phyloP scores from a whole-genome alignment of 345 rosid genomes.

The Citrus cavaleriei region DNA sequence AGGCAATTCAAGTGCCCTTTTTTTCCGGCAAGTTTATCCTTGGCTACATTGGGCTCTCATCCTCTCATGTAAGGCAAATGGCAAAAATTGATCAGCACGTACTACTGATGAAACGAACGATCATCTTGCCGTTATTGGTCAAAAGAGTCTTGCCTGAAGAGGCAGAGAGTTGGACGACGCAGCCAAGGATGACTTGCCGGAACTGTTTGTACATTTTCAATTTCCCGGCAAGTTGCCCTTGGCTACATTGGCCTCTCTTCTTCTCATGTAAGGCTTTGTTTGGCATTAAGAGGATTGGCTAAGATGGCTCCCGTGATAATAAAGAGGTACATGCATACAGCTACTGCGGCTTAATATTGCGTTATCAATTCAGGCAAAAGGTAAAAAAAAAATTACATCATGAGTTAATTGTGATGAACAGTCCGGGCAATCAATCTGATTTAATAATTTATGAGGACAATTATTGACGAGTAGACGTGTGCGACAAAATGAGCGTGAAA shows the following conservation, averaged over 20 bases:
- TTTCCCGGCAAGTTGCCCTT: conserved; percentile 25
- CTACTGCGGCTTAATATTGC: background rate
- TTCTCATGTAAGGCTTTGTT: conserved; percentile 21
- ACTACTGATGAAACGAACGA: background rate
- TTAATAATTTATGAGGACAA: background rate
- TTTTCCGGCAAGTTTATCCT: conserved; percentile 22
- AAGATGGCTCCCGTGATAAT: background rate
- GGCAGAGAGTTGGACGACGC: conserved; percentile 13
- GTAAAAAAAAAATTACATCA: background rate
- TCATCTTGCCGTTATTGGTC: background rate
- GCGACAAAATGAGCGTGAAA: background rate
- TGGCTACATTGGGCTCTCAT: conserved; percentile 23
- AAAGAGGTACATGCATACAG: background rate
- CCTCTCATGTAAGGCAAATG: conserved; percentile 22
- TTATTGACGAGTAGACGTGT: background rate
- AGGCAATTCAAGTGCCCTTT: background rate
- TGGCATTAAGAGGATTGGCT: background rate
- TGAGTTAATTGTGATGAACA: background rate
- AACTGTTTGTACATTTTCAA: background rate
- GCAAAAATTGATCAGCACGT: background rate
- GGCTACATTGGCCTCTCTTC: conserved; percentile 26
- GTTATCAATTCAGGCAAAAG: too few species aligned
- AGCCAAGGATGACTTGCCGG: conserved; percentile 39
- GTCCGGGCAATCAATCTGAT: too few species aligned
- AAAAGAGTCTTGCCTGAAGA: conserved; percentile 10